Evolutionary conservation across 2,329 filamentous ascomycete species (phyloP).

Genomic region (Septoria petroselini): DNA sequence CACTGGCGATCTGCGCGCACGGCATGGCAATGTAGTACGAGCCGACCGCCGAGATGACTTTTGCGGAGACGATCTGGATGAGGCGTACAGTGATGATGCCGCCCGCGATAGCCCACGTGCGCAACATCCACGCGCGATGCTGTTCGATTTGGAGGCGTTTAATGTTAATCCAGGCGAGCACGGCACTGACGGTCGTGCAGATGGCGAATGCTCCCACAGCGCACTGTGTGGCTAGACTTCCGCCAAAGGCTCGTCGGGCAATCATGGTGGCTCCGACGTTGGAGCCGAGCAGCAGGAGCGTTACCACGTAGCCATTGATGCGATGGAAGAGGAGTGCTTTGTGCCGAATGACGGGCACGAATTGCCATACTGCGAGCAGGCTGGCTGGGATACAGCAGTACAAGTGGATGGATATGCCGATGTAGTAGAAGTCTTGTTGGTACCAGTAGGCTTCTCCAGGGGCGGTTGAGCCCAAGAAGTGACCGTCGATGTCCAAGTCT

Average conservation of each 20-base stretch:
- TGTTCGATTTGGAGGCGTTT: slow-evolving; percentile 61
- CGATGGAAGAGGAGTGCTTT: slow-evolving; percentile 56
- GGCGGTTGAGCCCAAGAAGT: slow-evolving; percentile 31
- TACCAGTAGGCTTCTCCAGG: slow-evolving; percentile 50
- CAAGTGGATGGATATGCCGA: slow-evolving; percentile 48
- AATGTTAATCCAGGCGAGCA: slow-evolving; percentile 55
- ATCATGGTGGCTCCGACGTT: slow-evolving; percentile 56
- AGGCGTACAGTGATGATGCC: slow-evolving; percentile 54
- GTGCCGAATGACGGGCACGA: slow-evolving; percentile 46
- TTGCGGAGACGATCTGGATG: slow-evolving; percentile 46
- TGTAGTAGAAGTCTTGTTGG: slow-evolving; percentile 33
- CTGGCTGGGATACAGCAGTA: slow-evolving; percentile 40
- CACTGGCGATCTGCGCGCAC: slow-evolving; percentile 51
- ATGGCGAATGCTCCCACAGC: slow-evolving; percentile 47
- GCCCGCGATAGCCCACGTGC: slow-evolving; percentile 40
- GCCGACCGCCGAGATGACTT: slow-evolving; percentile 40
- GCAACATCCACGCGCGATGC: slow-evolving; percentile 63
- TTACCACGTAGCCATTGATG: slow-evolving; percentile 57
- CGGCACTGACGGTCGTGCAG: slow-evolving; percentile 45
- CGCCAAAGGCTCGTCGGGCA: slow-evolving; percentile 52
- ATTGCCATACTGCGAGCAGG: slow-evolving; percentile 44
- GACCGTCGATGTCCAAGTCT: slow-evolving; percentile 49
- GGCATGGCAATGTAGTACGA: slow-evolving; percentile 41
- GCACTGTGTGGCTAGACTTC: slow-evolving; percentile 51
- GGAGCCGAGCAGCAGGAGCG: slow-evolving; percentile 48